Base-by-base conservation (phyloP, 1,139 yeast genomes). In the Debaryomyces nepalensis region DNA sequence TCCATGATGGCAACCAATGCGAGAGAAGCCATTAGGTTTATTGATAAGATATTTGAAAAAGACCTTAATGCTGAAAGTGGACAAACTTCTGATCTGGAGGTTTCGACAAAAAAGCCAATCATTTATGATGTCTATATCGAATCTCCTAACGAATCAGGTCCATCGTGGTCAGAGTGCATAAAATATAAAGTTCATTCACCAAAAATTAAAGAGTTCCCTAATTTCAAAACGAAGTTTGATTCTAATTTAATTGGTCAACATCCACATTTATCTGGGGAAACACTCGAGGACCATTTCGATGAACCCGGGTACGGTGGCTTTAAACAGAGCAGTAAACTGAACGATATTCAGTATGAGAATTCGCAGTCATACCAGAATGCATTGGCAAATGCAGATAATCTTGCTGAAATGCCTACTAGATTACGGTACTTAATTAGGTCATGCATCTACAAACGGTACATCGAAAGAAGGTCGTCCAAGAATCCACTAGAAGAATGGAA, bases 1-100 rank as follows among this genome's bases (percentile, higher is more conserved):
- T 70, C 81, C 2, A 69, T 80, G 60, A 63, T 68, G 48, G 80
- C 85, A 7, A 69, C 73, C 8, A 79, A 79, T 59, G 80, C 86
- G 4, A 64, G 82, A 43, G 84, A 79, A 51, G 77, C 84, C 21
- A 70, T 81, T 21, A 61, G 72, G 37, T 77, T 80, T 49, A 75
- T 82, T 43, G 86, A 81, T 48, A 50, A 65, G 50, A 43, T 66
- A 54, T 53, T 63, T 43, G 70, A 70, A 33, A 49, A 47, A 2
- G 46, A 37, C 4, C 30, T 23, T 6, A 26, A 14, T 14, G 33
- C 9, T 10, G 30, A 42, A 20, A 42, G 48, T 23, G 36, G 23
- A n/a, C n/a, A n/a, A n/a, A n/a, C n/a, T n/a, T n/a, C n/a, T n/a
- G n/a, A n/a, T n/a, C n/a, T n/a, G n/a, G n/a, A n/a, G n/a, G n/a